These are phyloP conservation scores for Balakata baccata DNA, from an alignment of 345 rosid genomes.

Conservation along the genomic window DNA sequence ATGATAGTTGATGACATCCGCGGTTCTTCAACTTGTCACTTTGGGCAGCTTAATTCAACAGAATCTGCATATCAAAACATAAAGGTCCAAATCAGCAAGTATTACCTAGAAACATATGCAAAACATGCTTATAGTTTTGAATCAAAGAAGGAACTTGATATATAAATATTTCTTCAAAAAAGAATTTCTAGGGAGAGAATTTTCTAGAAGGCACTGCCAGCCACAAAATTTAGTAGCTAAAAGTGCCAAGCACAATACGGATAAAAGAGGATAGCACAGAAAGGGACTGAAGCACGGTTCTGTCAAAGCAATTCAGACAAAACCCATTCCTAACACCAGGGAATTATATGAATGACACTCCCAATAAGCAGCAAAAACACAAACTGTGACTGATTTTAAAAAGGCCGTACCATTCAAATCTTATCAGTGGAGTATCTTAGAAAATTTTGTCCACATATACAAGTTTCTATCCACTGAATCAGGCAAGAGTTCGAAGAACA, in stretches of 20 bases:
- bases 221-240: not conserved
- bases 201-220: not conserved
- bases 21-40: no score
- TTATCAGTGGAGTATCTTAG: no score
- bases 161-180: not conserved
- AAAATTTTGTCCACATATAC: no score
- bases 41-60: no score
- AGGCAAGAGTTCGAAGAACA: constrained; percentile 6
- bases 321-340: no score
- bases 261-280: no score
- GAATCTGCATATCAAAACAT: no score
- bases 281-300: no score
- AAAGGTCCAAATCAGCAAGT: no score
- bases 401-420: not conserved
- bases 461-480: not conserved
- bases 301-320: no score
- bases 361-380: not conserved
- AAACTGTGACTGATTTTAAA: not conserved
- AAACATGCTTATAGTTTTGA: not conserved
- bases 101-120: not conserved
- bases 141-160: not conserved
- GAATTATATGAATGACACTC: not conserved
- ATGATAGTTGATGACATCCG: no score
- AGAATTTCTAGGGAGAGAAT: not conserved
- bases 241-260: not conserved